phyloP scores from a whole-genome alignment of 768 basidiomycete species.

The Trametes elegans region DNA sequence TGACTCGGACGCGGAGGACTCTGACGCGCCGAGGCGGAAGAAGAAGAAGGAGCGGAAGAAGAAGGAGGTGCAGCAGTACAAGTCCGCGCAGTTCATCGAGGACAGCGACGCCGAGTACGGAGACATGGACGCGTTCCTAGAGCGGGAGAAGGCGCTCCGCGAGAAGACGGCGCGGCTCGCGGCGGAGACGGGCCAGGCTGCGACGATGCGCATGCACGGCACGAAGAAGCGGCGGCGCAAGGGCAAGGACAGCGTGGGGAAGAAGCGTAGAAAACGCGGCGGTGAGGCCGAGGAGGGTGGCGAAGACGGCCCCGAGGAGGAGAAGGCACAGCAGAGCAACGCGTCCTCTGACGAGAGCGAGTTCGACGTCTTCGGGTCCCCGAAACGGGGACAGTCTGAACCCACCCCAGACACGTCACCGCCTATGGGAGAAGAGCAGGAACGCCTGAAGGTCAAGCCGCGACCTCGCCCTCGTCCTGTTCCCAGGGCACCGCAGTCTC shows the following conservation, averaged over 20 bases:
- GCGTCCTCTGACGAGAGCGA: constrained; percentile 28
- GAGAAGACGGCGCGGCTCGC: constrained; percentile 45
- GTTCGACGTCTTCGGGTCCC: constrained; percentile 23
- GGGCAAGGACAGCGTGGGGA: constrained; percentile 44
- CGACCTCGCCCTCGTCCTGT: constrained; percentile 42
- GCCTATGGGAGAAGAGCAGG: neutral
- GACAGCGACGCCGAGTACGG: constrained; percentile 86
- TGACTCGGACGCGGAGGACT: constrained; percentile 42
- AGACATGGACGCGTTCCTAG: constrained; percentile 81
- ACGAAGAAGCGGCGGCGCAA: constrained; percentile 58
- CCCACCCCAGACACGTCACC: constrained; percentile 20
- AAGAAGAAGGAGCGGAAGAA: constrained; percentile 47
- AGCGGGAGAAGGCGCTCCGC: constrained; percentile 62
- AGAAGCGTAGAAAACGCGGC: constrained; percentile 38
- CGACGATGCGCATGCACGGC: constrained; percentile 47
- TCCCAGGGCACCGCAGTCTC: constrained; percentile 28
- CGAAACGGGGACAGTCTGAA: constrained; percentile 15
- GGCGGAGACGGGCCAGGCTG: constrained; percentile 43
- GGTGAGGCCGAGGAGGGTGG: constrained; percentile 27
- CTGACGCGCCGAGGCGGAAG: constrained; percentile 35
- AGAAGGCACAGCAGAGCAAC: constrained; percentile 27
- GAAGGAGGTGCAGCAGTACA: constrained; percentile 74
- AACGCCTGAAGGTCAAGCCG: constrained; percentile 15
- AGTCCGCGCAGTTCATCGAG: constrained; percentile 88
- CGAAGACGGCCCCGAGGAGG: constrained; percentile 15